Base-by-base conservation (phyloP, 2,329 filamentous ascomycete genomes). In the Penicillium sp. region DNA sequence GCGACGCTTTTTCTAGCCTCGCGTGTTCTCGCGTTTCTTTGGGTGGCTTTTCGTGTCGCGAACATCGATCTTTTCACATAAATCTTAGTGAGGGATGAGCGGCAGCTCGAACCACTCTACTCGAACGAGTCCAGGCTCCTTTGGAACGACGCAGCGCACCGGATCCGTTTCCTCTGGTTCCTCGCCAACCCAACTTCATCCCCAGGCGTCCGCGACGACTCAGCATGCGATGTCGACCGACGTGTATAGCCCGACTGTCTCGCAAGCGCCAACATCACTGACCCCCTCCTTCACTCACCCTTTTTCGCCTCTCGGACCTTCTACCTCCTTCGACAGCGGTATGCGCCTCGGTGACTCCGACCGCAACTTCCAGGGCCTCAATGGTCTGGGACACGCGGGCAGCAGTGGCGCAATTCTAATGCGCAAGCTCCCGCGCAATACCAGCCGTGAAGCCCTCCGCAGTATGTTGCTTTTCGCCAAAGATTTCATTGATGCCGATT, bases 401-500 rank as follows among this genome's bases (percentile, higher is more conserved):
- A 65, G 60, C 18, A 65, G 63, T 44, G 66, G 71, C 40, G 68
- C 72, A 40, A 74, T 86, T 52, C 66, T 81, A 47, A 74, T 86
- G 70, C 80, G 81, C 61, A 81, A 78, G 58, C 72, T 86, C 12
- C 80, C 82, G 3, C 75, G 73, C 51, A 82, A 77, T 63, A 83
- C 78, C 38, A 80, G 76, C 60, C 68, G 74, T 44, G 81, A 84
- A 54, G 74, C 78, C 15, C 73, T 86, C 48, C 76, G 78, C 56
- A 82, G 79, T 64, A 82, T 86, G 73, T 72, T 86, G 5, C 72
- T 84, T n/a, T 85, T 86, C 58, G 80, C 82, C 18, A 81, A 82
- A 58, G 81, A 84, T 54, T 73, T 84, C 42, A 69, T 82, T 42
- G 78, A 82, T 54, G 78, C 77, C 47, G 78, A 82, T 46, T 77